Percentiles rank a stretch among this genome's conserved stretches.
Conservation (phyloP, 345 rosid species). For the Barbarea vulgaris region DNA sequence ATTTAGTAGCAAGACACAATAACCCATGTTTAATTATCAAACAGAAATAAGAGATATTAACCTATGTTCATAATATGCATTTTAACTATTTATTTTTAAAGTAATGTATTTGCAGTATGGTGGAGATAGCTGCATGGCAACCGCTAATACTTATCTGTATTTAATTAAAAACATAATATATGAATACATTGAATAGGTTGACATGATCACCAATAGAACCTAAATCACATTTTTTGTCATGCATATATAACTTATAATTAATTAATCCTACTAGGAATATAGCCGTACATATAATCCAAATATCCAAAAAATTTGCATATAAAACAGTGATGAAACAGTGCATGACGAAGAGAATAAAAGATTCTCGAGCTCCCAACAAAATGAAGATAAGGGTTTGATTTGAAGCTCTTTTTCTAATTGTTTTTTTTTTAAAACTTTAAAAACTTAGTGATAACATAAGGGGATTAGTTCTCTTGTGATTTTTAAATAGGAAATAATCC, state of each 20-base stretch:
- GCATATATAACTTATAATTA: neutral
- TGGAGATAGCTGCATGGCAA: slow-evolving; percentile 24
- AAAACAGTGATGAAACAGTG: neutral
- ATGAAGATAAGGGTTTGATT: neutral
- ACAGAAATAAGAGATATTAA: neutral
- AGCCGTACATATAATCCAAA: neutral
- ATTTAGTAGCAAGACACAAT: neutral
- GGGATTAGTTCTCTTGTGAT: too few relatives aligned
- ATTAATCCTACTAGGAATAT: neutral
- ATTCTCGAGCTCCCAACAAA: neutral
- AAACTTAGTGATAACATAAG: too few relatives aligned
- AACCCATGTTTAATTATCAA: neutral
- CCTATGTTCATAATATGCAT: neutral
- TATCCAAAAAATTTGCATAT: neutral
- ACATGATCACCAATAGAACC: neutral
- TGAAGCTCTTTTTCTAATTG: too few relatives aligned
- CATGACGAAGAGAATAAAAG: neutral
- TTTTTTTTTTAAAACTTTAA: too few relatives aligned
- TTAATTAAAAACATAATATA: neutral
- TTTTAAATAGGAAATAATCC: too few relatives aligned
- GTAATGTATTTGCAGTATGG: neutral
- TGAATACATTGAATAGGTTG: neutral
- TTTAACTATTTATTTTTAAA: neutral
- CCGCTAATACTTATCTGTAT: neutral
- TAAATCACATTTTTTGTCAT: neutral